Percentiles rank a stretch among this genome's conserved stretches.
These are phyloP conservation scores for Mucor piriformis DNA, from an alignment of 371 early-diverging fungal species.

Conservation along the genomic window DNA sequence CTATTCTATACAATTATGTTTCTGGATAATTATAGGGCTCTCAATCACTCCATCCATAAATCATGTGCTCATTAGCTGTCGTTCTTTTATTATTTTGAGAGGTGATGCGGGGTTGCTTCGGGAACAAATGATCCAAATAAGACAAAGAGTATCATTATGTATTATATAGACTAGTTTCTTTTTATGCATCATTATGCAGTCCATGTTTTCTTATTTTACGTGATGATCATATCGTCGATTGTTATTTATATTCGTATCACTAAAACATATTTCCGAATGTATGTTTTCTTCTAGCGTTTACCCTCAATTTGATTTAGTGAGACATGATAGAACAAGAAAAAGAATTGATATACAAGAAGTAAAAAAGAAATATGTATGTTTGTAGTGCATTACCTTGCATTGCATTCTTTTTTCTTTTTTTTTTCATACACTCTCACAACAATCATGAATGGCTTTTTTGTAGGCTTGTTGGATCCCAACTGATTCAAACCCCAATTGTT, in stretches of 20 bases:
- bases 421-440: conserved; percentile 1
- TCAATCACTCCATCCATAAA: neutral
- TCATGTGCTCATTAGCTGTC: neutral
- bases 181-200: neutral
- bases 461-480: neutral
- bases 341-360: neutral
- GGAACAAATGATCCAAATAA: conserved; percentile 1
- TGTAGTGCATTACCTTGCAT: conserved; percentile 26
- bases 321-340: too few species aligned
- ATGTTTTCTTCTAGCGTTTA: too few species aligned
- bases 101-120: neutral
- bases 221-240: neutral
- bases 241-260: too few species aligned
- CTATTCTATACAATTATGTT: neutral
- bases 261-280: neutral
- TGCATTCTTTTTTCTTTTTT: conserved; percentile 6
- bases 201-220: neutral
- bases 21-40: too few species aligned
- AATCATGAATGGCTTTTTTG: neutral
- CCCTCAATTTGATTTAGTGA: too few species aligned
- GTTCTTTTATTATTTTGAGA: neutral
- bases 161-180: conserved; percentile 1
- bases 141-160: neutral
- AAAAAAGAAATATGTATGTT: neutral
- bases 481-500: neutral